Evolutionary conservation across 116 monocot genomes (phyloP), one percentile per base, ranked within the genome.

Genomic region (Zostera marina): DNA sequence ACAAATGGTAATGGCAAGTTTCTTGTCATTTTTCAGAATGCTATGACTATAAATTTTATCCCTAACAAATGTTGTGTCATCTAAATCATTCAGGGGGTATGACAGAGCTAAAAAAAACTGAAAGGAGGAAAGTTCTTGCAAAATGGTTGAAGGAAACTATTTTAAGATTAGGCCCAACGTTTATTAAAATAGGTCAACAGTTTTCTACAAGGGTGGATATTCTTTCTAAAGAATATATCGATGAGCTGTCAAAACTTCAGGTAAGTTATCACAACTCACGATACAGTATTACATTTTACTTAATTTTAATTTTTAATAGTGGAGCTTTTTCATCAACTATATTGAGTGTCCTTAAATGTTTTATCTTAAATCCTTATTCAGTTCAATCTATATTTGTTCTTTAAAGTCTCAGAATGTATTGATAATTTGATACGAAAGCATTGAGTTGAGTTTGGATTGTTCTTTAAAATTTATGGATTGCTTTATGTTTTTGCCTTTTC

Each of bases 181-280:
- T 98, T 71, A 98, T 98, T 58, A 98, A 98, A 77, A 81, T 90
- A 58, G 98, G 98, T 16, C 98, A 98, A 69, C 98, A 98, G 48
- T 98, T 98, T 43, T 98, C 98, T 25, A 98, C 98, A 45, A 89
- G 98, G 53, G 98, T 98, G 62, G 98, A 98, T 59, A 98, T 98
- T 77, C 90, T 98, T 61, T 67, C 90, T 49, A 90, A 98, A 69
- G 98, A 98, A 63, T 98, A 98, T 74, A 86, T 98, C 42, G 98
- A 98, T 69, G 90, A 98, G 64, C 67, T 98, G 61, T 98, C 98
- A 19, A 90, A 98, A 68, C 86, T 98, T 75, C 98, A 98, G 90
- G 98, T 61, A 46, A 22, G n/a, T 47, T 0, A 22, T 47, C 14
- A 4, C 12, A 47, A 44, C 19, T 61, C n/a, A n/a, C n/a, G 47